Evolutionary conservation across 257 asterid species (phyloP).

Genomic region (Solanum ossicruentum): DNA sequence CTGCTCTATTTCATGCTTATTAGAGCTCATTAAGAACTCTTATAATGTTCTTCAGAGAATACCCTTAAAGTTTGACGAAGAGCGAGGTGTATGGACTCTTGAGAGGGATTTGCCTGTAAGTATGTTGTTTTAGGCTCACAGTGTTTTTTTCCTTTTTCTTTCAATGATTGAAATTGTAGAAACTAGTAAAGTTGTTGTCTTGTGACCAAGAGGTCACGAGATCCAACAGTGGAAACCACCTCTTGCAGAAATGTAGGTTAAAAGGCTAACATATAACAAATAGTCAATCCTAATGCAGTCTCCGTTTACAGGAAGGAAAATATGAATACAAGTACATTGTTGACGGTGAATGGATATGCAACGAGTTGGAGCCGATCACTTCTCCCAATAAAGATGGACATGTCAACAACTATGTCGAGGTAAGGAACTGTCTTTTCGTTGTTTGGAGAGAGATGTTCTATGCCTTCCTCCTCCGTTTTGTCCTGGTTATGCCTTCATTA

Average conservation of each 20-base stretch:
- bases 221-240: neutral
- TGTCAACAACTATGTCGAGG: slow-evolving; percentile 74
- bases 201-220: neutral
- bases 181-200: neutral
- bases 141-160: neutral
- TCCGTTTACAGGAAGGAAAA: slow-evolving; percentile 57
- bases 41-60: slow-evolving; percentile 40
- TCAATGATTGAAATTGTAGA: neutral
- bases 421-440: slow-evolving; percentile 2
- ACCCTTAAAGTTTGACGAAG: slow-evolving; percentile 46
- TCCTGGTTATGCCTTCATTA: neutral
- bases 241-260: neutral
- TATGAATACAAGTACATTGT: slow-evolving; percentile 88
- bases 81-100: slow-evolving; percentile 54
- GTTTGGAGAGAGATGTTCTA: neutral
- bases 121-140: neutral
- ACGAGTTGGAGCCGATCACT: slow-evolving; percentile 41
- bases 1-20: neutral
- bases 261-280: neutral
- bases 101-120: slow-evolving; percentile 64
- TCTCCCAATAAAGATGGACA: slow-evolving; percentile 71
- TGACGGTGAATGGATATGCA: slow-evolving; percentile 70
- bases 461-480: neutral
- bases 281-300: neutral
- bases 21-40: neutral